These are phyloP conservation scores for Chrysanthemum seticuspe DNA, from an alignment of 129 eudicot species.

Conservation along the genomic window DNA sequence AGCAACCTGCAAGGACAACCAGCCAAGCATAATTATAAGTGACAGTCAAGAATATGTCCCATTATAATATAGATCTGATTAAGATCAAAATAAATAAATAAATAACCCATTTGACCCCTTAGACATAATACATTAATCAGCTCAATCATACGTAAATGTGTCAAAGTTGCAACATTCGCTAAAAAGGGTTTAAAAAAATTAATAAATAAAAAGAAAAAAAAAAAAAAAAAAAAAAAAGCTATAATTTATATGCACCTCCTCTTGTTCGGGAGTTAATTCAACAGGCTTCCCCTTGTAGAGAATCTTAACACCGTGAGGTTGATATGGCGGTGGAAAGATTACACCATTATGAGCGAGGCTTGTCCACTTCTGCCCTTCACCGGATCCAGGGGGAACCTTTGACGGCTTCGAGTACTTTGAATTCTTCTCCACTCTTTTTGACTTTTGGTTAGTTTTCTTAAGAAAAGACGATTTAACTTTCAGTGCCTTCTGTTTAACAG, in stretches of 20 bases:
- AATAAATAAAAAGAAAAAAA: too few species aligned
- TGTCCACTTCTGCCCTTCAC: conserved; percentile 98
- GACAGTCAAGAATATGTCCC: background rate
- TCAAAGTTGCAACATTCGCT: background rate
- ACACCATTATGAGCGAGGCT: conserved; percentile 93
- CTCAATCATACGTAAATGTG: conserved; percentile 1
- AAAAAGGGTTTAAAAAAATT: conserved; percentile 3
- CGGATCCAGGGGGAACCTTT: conserved; percentile 87
- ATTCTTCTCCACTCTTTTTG: conserved; percentile 60
- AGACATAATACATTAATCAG: background rate
- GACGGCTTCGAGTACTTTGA: conserved; percentile 69
- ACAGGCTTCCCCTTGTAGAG: conserved; percentile 86
- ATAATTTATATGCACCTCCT: conserved; percentile 59
- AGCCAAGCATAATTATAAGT: conserved; percentile 15
- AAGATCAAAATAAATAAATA: too few species aligned
- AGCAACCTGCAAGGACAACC: conserved; percentile 66
- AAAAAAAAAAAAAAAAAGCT: background rate
- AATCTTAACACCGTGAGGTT: conserved; percentile 91
- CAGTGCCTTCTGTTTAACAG: conserved; percentile 39
- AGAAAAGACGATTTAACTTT: conserved; percentile 49
- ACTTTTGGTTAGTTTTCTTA: conserved; percentile 43
- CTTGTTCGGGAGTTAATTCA: conserved; percentile 85
- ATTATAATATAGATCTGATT: too few species aligned
- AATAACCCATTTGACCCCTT: background rate
- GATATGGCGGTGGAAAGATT: conserved; percentile 91